A percentile compares a stretch with the other conserved stretches of the same genome.
Conservation (phyloP, 2,329 filamentous ascomycete genomes). For the Aureobasidium subglaciale region DNA sequence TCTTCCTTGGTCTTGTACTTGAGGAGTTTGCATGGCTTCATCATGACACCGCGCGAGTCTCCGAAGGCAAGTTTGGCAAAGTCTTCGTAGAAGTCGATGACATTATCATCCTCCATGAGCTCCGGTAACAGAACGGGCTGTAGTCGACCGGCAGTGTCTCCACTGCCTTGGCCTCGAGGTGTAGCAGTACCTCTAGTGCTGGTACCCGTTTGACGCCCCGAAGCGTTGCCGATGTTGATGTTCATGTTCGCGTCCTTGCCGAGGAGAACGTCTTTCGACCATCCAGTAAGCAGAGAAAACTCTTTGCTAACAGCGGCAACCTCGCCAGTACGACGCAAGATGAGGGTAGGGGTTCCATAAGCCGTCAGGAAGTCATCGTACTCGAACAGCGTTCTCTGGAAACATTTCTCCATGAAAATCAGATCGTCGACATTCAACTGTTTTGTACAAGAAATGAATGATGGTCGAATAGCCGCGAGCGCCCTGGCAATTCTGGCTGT, state of each 20-base stretch:
- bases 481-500: slow-evolving; percentile 78
- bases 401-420: slow-evolving; percentile 95
- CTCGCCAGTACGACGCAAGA: slow-evolving; percentile 86
- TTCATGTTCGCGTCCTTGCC: slow-evolving; percentile 85
- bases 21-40: slow-evolving; percentile 74
- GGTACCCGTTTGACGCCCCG: slow-evolving; percentile 35
- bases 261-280: slow-evolving; percentile 82
- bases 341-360: slow-evolving; percentile 82
- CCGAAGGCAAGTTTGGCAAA: slow-evolving; percentile 89
- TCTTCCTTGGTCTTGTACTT: slow-evolving; percentile 77
- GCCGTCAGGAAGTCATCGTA: slow-evolving; percentile 89
- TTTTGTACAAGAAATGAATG: slow-evolving; percentile 85
- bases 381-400: slow-evolving; percentile 86
- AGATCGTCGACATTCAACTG: slow-evolving; percentile 84
- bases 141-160: slow-evolving; percentile 35
- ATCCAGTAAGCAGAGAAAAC: slow-evolving; percentile 91
- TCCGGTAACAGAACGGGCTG: slow-evolving; percentile 88
- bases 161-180: slow-evolving; percentile 31
- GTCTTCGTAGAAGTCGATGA: slow-evolving; percentile 92
- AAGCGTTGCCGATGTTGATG: slow-evolving; percentile 62
- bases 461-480: slow-evolving; percentile 81
- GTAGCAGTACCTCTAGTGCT: slow-evolving; percentile 43
- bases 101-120: slow-evolving; percentile 85
- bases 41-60: slow-evolving; percentile 78
- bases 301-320: slow-evolving; percentile 95